Evolutionary conservation across 306 rosid genomes (phyloP).

Genomic region (Trichosanthes cucumerina): DNA sequence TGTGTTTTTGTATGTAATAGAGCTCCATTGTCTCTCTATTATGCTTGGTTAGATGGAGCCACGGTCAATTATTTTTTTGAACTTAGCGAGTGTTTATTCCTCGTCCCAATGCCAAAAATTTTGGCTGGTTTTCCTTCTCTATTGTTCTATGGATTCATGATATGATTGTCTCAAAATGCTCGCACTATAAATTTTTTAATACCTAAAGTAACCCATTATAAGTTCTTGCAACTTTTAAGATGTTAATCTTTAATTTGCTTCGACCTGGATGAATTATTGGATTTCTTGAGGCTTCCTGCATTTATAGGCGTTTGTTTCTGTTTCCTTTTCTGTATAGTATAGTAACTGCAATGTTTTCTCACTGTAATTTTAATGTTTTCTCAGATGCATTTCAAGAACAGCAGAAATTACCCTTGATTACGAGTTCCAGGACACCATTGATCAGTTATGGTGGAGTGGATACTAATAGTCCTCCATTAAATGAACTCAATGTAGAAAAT

Average conservation of each 20-base stretch:
- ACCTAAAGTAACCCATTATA: not conserved
- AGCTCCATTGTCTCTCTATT: constrained; percentile 5
- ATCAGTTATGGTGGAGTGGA: constrained; percentile 38
- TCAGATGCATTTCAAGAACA: constrained; percentile 68
- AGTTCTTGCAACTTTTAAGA: not conserved
- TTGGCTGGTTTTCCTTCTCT: not conserved
- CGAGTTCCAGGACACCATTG: constrained; percentile 29
- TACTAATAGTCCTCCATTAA: constrained; percentile 20
- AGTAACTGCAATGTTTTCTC: constrained; percentile 18
- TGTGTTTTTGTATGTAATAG: not conserved
- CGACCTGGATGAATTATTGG: not conserved
- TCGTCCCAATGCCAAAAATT: not conserved
- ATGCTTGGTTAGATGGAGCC: constrained; percentile 5
- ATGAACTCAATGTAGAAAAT: constrained; percentile 26
- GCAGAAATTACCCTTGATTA: constrained; percentile 32
- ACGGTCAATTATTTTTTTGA: not conserved
- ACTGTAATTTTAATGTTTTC: constrained; percentile 23
- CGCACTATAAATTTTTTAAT: not conserved
- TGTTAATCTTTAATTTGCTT: not conserved
- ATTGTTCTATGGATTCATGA: not conserved
- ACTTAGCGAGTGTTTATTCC: not conserved
- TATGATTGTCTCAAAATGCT: not conserved
- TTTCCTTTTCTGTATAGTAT: not conserved
- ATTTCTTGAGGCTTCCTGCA: not conserved
- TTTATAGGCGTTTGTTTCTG: constrained; percentile 3